Base-by-base conservation (phyloP, 2,329 filamentous ascomycete genomes). In the Hirsutella minnesotensis region DNA sequence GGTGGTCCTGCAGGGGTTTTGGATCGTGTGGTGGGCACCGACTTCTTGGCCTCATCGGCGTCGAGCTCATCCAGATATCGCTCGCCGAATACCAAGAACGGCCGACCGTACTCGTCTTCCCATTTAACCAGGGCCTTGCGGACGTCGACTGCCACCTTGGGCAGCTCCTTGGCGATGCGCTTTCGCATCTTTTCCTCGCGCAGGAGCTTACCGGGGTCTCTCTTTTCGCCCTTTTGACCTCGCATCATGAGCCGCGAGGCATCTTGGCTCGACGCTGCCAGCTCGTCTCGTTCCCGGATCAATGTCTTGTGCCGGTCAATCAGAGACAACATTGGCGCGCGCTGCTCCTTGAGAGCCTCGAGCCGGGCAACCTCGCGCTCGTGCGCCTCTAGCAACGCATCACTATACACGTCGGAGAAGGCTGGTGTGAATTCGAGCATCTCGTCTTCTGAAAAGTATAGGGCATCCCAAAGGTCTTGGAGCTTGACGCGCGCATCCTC, bases 151-250 rank as follows among this genome's bases (percentile, higher is more conserved):
- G 90, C 81, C 36, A 98, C 74, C 67, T 94, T 96, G 44, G 92
- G 92, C 24, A 98, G 70, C 57, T 98, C 92, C 63, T 96, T 98
- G 21, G 89, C 77, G 48, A 98, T 95, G 45, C 89, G 77, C 75
- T 98, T 98, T 46, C 92, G 81, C 86, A 95, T 94, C 74, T 96
- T 98, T 67, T 98, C 92, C 59, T 98, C 92, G 24, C 92, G 77
- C 41, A 98, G 71, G 15, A 98, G 73, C 65, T 95, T 92, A 40
- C 88, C 90, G 3, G 92, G 92, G 57, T 98, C 92, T 49, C 94
- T 85, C 63, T 82, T 86, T 67, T 96, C 90, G 43, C 90, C 90
- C 66, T 94, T 95, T 51, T 87, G 82, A 3, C 89, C 89, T 47
- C 90, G 87, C 54, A 81, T 78, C 82, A 96, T 88, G 24, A 98